Evolutionary conservation across 2,329 filamentous ascomycete genomes (phyloP).

Genomic region (Daldinia sp.): DNA sequence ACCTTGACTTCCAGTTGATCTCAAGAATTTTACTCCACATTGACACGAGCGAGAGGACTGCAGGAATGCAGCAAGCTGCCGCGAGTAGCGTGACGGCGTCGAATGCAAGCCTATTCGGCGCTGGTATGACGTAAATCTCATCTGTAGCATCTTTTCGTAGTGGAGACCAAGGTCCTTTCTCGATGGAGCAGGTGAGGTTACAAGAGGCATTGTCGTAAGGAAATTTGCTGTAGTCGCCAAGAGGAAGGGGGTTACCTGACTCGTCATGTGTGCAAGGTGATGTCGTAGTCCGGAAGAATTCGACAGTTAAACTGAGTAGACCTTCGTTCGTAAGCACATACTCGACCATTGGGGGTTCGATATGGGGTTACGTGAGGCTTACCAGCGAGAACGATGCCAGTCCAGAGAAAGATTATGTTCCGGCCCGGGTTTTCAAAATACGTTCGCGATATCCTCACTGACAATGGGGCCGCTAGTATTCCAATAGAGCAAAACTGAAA

Average conservation of each 20-base stretch:
- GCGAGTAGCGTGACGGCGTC: conserved; percentile 70
- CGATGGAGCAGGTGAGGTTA: conserved; percentile 60
- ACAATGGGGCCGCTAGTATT: conserved; percentile 72
- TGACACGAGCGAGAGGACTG: conserved; percentile 70
- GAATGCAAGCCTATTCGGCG: conserved; percentile 67
- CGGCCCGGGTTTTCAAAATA: conserved; percentile 74
- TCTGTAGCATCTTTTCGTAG: conserved; percentile 67
- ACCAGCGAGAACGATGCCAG: conserved; percentile 70
- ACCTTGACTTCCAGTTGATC: conserved; percentile 67
- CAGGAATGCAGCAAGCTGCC: conserved; percentile 74
- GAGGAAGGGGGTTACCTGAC: conserved; percentile 53
- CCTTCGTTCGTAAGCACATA: conserved; percentile 55
- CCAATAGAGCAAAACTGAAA: conserved; percentile 76
- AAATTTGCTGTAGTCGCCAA: conserved; percentile 55
- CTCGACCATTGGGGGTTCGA: not conserved
- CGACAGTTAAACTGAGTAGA: conserved; percentile 70
- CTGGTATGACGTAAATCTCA: conserved; percentile 73
- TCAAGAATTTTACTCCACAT: conserved; percentile 75
- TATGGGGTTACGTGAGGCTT: conserved; percentile 40
- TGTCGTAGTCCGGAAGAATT: conserved; percentile 69
- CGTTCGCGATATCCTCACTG: conserved; percentile 70
- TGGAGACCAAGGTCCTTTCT: conserved; percentile 64
- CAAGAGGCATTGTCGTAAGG: conserved; percentile 59
- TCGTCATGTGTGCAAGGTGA: conserved; percentile 58
- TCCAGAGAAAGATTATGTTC: conserved; percentile 76